Evolutionary conservation across 805 yeast species (phyloP), one percentile per base, ranked within the genome.

Genomic region (Yarrowia sp.): DNA sequence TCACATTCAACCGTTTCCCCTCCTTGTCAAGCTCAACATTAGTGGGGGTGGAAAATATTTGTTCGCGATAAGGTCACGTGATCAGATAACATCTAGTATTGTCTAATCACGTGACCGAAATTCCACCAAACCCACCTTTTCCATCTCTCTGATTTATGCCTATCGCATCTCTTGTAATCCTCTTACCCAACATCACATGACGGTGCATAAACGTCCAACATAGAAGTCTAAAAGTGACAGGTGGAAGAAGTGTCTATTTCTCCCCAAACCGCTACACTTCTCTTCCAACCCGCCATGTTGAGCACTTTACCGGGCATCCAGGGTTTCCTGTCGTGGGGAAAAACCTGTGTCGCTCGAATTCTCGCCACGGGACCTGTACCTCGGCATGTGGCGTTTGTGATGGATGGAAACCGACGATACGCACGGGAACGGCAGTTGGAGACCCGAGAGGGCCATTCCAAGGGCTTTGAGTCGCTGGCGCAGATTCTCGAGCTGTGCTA

Each of bases 341-440:
- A 74, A 49, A 74, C 75, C 48, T 65, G 73, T 68, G 66, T 72
- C 80, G 71, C 83, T 80, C 55, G 78, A 72, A 46, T 82, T 70
- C 26, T 82, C 73, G 79, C 82, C 65, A 85, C 96, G 1, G 97
- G 97, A 0, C 91, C 91, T 1, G 86, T 90, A 2, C 99, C 99
- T 1, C 83, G 84, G 69, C 99, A 95, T 79, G 84, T 95, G 50
- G 99, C 97, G 0, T 87, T 95, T 75, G 90, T 96, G 68, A 95
- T 95, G 98, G 99, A 95, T 78, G 99, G 99, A 9, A 95, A 95
- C 79, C 84, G 99, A 72, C 83, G 98, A 67, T 95, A 82, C 78
- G 98, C 98, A 1, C 85, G 85, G 70, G 81, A 82, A 68, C 82
- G 84, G 67, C 84, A 87, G 64, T 82, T 93, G 46, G 91, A 90